phyloP scores from a whole-genome alignment of 352 stramenopile genomes.

The Salisapilia sapeloensis region DNA sequence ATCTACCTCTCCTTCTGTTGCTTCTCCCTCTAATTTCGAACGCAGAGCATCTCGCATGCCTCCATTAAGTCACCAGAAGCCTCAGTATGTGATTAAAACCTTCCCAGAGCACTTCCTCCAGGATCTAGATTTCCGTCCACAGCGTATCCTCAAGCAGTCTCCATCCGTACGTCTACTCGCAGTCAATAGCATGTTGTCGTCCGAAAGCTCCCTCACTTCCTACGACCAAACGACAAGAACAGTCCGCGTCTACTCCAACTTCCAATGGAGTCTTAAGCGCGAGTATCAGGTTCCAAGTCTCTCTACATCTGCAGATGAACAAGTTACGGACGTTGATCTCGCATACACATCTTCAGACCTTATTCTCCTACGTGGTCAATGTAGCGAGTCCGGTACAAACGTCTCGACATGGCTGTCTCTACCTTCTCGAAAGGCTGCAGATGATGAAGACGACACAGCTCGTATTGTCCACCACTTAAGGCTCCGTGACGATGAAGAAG shows the following conservation, averaged over 20 bases:
- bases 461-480: conserved; percentile 70
- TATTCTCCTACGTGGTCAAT: conserved; percentile 57
- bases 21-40: too few relatives aligned
- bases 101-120: conserved; percentile 78
- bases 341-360: conserved; percentile 70
- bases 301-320: conserved; percentile 7
- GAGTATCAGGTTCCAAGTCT: conserved; percentile 49
- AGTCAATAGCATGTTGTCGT: conserved; percentile 55
- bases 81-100: conserved; percentile 54
- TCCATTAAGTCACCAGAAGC: conserved; percentile 6
- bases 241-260: conserved; percentile 58
- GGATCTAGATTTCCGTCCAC: conserved; percentile 67
- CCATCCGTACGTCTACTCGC: conserved; percentile 42
- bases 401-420: conserved; percentile 72
- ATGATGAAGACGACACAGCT: conserved; percentile 22
- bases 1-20: not conserved
- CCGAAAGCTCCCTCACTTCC: conserved; percentile 51
- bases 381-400: conserved; percentile 9
- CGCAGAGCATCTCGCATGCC: conserved; percentile 3
- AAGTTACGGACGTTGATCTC: conserved; percentile 33
- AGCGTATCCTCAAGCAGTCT: conserved; percentile 67
- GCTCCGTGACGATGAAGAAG: conserved; percentile 54
- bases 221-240: conserved; percentile 36
- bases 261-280: conserved; percentile 53
- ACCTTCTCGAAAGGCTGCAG: conserved; percentile 37